These are phyloP conservation scores for Somion occarium DNA, from an alignment of 1,284 basidiomycete genomes.

Conservation along the genomic window DNA sequence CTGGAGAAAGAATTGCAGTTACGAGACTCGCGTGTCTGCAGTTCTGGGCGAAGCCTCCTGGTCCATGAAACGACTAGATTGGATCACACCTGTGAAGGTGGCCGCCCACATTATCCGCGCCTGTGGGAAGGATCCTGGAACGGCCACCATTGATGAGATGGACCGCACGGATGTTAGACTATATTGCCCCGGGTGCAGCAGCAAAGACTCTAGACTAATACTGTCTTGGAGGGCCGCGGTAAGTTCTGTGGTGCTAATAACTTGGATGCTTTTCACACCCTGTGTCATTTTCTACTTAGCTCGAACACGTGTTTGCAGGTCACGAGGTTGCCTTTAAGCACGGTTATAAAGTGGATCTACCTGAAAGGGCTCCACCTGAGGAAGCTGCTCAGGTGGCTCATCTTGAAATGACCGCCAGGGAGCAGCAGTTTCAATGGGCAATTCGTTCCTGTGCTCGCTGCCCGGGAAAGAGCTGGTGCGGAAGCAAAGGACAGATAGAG, in stretches of 20 bases:
- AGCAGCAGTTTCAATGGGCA: neutral
- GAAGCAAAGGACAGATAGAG: neutral
- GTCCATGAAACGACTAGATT: neutral
- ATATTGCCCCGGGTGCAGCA: neutral
- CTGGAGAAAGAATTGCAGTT: neutral
- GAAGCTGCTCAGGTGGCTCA: neutral
- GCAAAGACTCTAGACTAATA: neutral
- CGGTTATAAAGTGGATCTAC: neutral
- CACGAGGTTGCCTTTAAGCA: neutral
- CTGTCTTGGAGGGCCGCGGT: neutral
- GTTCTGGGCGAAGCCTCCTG: neutral
- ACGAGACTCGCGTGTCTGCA: neutral
- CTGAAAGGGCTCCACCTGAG: neutral
- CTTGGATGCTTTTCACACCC: neutral
- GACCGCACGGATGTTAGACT: neutral
- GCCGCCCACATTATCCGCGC: neutral
- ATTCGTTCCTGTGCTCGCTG: neutral
- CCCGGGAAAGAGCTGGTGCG: neutral
- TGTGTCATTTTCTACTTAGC: neutral
- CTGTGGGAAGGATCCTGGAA: neutral
- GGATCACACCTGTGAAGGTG: neutral
- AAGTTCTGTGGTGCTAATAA: neutral
- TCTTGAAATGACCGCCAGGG: neutral
- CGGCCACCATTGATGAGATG: neutral
- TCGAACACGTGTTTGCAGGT: neutral